These are phyloP conservation scores for Primulina huaijiensis DNA, from an alignment of 257 asterid species.

Conservation along the genomic window DNA sequence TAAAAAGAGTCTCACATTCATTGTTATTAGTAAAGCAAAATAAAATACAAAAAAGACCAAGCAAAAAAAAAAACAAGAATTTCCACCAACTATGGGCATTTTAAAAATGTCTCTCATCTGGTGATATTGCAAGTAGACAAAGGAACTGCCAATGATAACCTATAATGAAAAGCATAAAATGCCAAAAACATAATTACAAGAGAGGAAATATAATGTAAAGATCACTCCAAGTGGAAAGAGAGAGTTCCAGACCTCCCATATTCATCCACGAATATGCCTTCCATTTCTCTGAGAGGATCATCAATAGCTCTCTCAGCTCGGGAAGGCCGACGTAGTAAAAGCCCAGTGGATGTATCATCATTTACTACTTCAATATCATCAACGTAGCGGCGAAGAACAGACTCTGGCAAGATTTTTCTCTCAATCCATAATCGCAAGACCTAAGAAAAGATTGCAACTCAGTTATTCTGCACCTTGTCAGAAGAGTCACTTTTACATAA, in stretches of 20 bases:
- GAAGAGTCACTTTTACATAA: conserved; percentile 14
- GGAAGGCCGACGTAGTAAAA: conserved; percentile 78
- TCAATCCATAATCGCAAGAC: conserved; percentile 95
- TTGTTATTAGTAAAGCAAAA: neutral
- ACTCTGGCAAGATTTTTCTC: conserved; percentile 87
- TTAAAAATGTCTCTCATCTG: neutral
- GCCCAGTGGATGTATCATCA: conserved; percentile 65
- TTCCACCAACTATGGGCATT: neutral
- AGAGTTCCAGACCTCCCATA: conserved; percentile 71
- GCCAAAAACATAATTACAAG: conserved; percentile 12
- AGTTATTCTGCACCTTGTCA: conserved; percentile 24
- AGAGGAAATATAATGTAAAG: conserved; percentile 12
- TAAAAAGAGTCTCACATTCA: neutral
- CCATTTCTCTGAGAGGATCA: conserved; percentile 98
- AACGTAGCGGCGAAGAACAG: conserved; percentile 68
- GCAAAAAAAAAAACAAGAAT: neutral
- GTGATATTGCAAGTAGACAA: conserved; percentile 1
- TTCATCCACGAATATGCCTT: conserved; percentile 95
- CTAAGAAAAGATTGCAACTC: conserved; percentile 37
- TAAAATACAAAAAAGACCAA: neutral
- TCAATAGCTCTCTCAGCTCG: conserved; percentile 90
- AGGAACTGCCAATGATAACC: neutral
- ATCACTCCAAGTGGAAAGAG: conserved; percentile 9
- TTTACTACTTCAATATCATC: conserved; percentile 57
- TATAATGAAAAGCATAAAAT: conserved; percentile 9